Evolutionary conservation across 2,329 filamentous ascomycete genomes (phyloP), one percentile per base, ranked within the genome.

Genomic region (Leptographium radiaticola): DNA sequence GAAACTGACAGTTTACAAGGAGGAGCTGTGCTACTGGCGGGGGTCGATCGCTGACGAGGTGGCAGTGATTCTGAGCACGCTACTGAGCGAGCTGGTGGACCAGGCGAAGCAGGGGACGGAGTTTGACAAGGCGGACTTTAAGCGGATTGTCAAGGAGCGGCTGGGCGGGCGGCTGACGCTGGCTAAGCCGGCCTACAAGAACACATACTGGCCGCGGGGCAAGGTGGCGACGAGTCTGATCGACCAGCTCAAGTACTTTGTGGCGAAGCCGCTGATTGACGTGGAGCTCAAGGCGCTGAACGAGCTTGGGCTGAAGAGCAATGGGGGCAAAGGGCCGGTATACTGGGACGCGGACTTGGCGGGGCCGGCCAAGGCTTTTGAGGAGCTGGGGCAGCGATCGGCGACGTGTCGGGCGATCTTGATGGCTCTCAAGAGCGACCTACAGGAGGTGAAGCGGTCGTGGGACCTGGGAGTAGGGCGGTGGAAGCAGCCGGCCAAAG

Each of bases 1-100:
- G 0, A 68, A 70, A 0, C 82, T 78, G 53, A 90, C 86, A 0
- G 74, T 71, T 6, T 80, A 75, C 63, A 84, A 86, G 56, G 81
- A 87, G 51, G 71, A 68, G 5, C 66, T 83, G 0, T 80, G 77
- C 38, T 89, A 89, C 56, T 70, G 74, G 13, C 71, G 75, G 13
- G 74, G 76, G 25, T 71, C 66, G 0, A 77, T 83, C 39, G 65
- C 64, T 4, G 64, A 74, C 12, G 52, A 64, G 0, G 63, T 68
- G 4, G 78, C 76, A 0, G 62, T 76, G 0, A 60, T 66, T 0
- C 67, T 85, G 6, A 79, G 78, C 54, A 71, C 70, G 0, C 66
- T 82, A 0, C 72, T 79, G 1, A 70, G 73, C 20, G 65, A 73
- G 0, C 67, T 84, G 0, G 76, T 84, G 2, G 81, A 85, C 57